A percentile compares a stretch with the other conserved stretches of the same genome.
Conservation (phyloP, 1,284 basidiomycete species). For the Malassezia japonica region DNA sequence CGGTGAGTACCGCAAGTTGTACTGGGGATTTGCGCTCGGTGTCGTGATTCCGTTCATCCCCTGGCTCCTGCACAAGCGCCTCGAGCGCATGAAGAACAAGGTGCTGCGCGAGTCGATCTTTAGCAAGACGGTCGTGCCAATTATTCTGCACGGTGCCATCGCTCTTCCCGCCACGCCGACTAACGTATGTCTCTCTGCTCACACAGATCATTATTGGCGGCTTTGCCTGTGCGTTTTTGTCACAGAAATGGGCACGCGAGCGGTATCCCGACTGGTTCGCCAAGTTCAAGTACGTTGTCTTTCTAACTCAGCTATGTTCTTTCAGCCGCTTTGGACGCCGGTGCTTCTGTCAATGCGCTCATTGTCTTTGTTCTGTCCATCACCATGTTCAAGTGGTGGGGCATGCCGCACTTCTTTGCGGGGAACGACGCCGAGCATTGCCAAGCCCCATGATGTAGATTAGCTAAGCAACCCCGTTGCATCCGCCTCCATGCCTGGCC, state of each 20-base stretch:
- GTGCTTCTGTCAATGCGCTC: constrained; percentile 50
- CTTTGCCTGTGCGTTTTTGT: constrained; percentile 48
- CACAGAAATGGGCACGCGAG: constrained; percentile 49
- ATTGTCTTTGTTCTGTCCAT: constrained; percentile 49
- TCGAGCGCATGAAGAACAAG: constrained; percentile 33
- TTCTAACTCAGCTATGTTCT: constrained; percentile 11
- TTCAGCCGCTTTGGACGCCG: constrained; percentile 52
- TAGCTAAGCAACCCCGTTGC: too few relatives aligned
- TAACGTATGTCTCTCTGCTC: constrained; percentile 34
- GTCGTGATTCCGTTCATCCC: constrained; percentile 49
- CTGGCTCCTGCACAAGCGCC: constrained; percentile 50
- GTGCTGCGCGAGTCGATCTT: constrained; percentile 18
- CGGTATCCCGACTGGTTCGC: constrained; percentile 40
- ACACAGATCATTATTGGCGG: constrained; percentile 50
- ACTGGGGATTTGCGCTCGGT: constrained; percentile 51
- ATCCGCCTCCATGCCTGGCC: too few relatives aligned
- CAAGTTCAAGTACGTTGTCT: constrained; percentile 33
- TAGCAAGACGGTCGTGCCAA: constrained; percentile 51
- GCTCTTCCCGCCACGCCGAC: constrained; percentile 48
- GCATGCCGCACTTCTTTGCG: constrained; percentile 20
- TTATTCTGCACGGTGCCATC: constrained; percentile 52
- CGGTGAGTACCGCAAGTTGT: constrained; percentile 50
- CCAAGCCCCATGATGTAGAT: not conserved
- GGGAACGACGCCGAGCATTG: constrained; percentile 21
- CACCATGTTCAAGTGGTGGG: constrained; percentile 32